phyloP scores from a whole-genome alignment of 805 yeast genomes.

The Jamesozyma jinghongensis region DNA sequence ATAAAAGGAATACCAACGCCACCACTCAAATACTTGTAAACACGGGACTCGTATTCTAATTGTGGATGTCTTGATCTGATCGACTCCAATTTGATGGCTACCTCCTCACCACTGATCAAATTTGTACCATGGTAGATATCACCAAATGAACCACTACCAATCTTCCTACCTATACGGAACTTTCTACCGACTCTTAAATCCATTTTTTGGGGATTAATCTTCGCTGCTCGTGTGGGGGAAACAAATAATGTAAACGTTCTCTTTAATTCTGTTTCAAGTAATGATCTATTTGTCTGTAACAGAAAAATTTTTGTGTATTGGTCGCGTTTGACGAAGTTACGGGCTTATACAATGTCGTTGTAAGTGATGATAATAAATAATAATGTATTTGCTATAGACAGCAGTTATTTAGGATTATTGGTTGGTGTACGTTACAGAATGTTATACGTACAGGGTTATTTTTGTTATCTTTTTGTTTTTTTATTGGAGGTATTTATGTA shows the following conservation, averaged over 20 bases:
- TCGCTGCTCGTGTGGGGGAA: neutral
- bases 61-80: slow-evolving; percentile 92
- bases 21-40: slow-evolving; percentile 86
- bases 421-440: no score
- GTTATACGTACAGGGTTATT: no score
- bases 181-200: slow-evolving; percentile 90
- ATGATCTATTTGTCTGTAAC: no score
- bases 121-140: slow-evolving; percentile 92
- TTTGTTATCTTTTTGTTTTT: no score
- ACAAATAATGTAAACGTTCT: neutral
- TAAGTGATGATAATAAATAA: no score
- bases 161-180: slow-evolving; percentile 86
- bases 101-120: slow-evolving; percentile 93
- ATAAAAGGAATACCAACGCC: slow-evolving; percentile 97
- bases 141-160: slow-evolving; percentile 96
- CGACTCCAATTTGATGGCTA: slow-evolving; percentile 89
- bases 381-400: no score
- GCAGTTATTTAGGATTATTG: no score
- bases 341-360: no score
- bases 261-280: no score
- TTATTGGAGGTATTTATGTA: no score
- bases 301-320: no score
- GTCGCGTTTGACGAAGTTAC: no score
- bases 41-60: slow-evolving; percentile 92
- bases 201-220: slow-evolving; percentile 24